Evolutionary conservation across 2,329 filamentous ascomycete genomes (phyloP), one percentile per base, ranked within the genome.

Genomic region (Periglandula ipomoeae): DNA sequence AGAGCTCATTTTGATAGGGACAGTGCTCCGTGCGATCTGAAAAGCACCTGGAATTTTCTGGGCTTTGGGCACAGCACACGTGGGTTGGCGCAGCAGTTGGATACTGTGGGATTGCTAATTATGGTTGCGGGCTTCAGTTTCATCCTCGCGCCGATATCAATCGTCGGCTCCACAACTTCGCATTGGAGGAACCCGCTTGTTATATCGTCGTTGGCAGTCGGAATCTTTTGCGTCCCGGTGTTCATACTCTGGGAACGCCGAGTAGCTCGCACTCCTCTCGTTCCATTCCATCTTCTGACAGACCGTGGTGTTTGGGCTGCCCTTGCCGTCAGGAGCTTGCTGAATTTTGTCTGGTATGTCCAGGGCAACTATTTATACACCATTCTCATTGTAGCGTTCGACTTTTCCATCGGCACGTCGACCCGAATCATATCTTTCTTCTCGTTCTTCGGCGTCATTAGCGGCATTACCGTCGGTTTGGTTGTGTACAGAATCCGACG

Each of bases 261-360:
- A 0, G 69, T 72, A 30, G 69, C 71, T 1, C 67, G 74, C 5
- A 56, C 56, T 41, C 79, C 79, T 0, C 72, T 82, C 55, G 61
- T 82, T 1, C 79, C 79, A 0, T 81, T 82, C 58, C 60, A 73
- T 55, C 67, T 82, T 0, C 64, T 83, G 20, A 73, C 70, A 50
- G 77, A 83, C 51, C 73, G 80, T n/a, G 74, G 72, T 0, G 76
- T 83, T 1, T 83, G 78, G 78, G 76, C 73, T 2, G 74, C 79
- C 0, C 61, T 83, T 9, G 77, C 74, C 0, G 76, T 84, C 39
- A 71, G 70, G 3, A 63, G 65, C 49, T 57, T 74, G 48, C 65
- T 77, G 40, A 76, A 72, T 57, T 70, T 74, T 50, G 66, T 71
- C 3, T 75, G 69, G 56, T 73, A 70, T 53, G 59, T 62, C 52